Percentiles rank a stretch among this genome's conserved stretches.
phyloP scores from a whole-genome alignment of 352 stramenopile genomes.

The Phytopythium helicoides region DNA sequence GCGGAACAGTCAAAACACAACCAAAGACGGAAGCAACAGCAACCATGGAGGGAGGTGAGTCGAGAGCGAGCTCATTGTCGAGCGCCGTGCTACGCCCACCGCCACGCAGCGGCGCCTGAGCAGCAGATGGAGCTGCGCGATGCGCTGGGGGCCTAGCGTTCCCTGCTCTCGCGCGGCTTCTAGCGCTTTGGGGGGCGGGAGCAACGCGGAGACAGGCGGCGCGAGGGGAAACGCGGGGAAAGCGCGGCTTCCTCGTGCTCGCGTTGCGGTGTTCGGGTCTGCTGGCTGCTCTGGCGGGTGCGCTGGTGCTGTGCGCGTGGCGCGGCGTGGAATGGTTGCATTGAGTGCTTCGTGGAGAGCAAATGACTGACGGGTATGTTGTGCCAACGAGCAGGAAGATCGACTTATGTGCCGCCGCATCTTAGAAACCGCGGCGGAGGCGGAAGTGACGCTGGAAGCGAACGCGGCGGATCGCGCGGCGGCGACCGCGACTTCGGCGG shows the following conservation, averaged over 20 bases:
- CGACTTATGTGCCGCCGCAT: constrained; percentile 74
- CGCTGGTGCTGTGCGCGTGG: no score
- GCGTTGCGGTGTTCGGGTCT: no score
- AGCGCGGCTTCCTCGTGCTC: no score
- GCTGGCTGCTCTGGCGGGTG: no score
- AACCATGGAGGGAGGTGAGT: constrained; percentile 31
- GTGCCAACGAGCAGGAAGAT: constrained; percentile 45
- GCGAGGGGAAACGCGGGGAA: no score
- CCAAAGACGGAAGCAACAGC: constrained; percentile 16
- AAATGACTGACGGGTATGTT: background rate
- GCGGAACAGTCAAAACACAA: constrained; percentile 11
- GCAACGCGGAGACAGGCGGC: no score
- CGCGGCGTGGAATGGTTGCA: background rate
- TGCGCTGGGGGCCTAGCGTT: no score
- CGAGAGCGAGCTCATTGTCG: constrained; percentile 1
- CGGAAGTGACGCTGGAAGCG: constrained; percentile 16
- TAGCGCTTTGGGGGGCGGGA: no score
- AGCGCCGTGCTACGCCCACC: background rate
- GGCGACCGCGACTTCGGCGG: constrained; percentile 20
- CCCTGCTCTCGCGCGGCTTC: no score
- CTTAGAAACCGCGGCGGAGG: constrained; percentile 35
- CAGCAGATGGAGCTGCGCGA: no score
- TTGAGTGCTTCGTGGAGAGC: no score
- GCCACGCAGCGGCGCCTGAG: no score
- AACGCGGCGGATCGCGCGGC: constrained; percentile 22